Evolutionary conservation across 305 asterid species (phyloP).

Genomic region (Solanum hybrid): DNA sequence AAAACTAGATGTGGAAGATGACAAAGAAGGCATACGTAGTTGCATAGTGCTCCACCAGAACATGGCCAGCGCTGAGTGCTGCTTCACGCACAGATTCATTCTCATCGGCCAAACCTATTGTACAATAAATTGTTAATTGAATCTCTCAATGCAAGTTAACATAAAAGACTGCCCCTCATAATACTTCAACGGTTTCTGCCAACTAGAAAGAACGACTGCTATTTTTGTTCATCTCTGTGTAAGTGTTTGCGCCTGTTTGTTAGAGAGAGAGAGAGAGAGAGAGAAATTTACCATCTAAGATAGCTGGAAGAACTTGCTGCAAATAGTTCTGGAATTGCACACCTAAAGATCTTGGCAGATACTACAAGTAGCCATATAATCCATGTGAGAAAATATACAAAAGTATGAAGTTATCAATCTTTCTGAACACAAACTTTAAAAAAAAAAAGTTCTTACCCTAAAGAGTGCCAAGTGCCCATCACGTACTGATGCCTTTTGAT

Average conservation of each 20-base stretch:
- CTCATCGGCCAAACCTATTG: conserved; percentile 96
- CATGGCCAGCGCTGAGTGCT: conserved; percentile 98
- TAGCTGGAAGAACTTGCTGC: conserved; percentile 96
- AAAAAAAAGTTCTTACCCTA: conserved; percentile 41
- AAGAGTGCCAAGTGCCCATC: conserved; percentile 92
- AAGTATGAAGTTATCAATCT: not conserved
- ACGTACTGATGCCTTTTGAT: conserved; percentile 88
- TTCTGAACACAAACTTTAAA: not conserved
- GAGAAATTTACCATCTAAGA: conserved; percentile 63
- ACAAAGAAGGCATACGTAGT: conserved; percentile 59
- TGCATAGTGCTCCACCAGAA: conserved; percentile 96
- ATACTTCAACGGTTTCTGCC: not conserved
- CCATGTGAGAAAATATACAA: conserved; percentile 1
- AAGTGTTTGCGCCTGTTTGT: not conserved
- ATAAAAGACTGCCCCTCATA: not conserved
- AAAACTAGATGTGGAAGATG: conserved; percentile 6
- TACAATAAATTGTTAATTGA: conserved; percentile 10
- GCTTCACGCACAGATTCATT: conserved; percentile 99
- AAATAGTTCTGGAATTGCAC: conserved; percentile 94
- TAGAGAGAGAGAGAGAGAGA: conserved; percentile 1
- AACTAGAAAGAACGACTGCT: not conserved
- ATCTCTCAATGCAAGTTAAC: not conserved
- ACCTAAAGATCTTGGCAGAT: conserved; percentile 91
- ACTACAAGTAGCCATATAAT: conserved; percentile 36
- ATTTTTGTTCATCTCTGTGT: not conserved